These are phyloP conservation scores for Rhizoclosmatium globosum DNA, from an alignment of 192 early-diverging fungal genomes.

Conservation along the genomic window DNA sequence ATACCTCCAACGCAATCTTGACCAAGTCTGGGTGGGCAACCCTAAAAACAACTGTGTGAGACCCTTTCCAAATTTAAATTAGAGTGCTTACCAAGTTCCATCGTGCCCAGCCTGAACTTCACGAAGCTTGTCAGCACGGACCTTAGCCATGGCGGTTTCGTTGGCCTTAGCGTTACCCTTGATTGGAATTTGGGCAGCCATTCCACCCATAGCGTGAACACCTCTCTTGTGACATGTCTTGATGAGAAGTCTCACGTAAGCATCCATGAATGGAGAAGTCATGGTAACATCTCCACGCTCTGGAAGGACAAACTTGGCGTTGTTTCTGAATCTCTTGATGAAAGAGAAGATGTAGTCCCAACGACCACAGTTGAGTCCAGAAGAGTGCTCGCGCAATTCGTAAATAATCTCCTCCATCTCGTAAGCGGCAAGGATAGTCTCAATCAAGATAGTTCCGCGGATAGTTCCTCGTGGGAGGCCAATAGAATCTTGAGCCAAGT, in stretches of 20 bases:
- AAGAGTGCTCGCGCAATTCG: slow-evolving; percentile 97
- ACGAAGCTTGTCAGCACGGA: slow-evolving; percentile 93
- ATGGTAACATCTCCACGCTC: slow-evolving; percentile 92
- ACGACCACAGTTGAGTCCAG: slow-evolving; percentile 98
- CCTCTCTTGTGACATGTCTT: slow-evolving; percentile 98
- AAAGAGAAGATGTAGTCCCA: slow-evolving; percentile 99
- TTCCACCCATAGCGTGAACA: slow-evolving; percentile 99
- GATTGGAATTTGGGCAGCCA: slow-evolving; percentile 99
- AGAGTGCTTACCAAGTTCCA: slow-evolving; percentile 63
- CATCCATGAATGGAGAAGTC: slow-evolving; percentile 98
- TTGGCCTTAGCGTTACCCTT: slow-evolving; percentile 92
- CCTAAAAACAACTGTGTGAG: slow-evolving; percentile 57
- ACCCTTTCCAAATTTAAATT: background rate
- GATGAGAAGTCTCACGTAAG: slow-evolving; percentile 96
- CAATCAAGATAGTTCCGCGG: slow-evolving; percentile 95
- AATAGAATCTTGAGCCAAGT: slow-evolving; percentile 90
- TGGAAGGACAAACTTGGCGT: slow-evolving; percentile 87
- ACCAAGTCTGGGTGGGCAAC: slow-evolving; percentile 98
- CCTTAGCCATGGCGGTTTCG: slow-evolving; percentile 90
- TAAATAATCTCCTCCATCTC: slow-evolving; percentile 99
- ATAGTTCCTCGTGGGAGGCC: slow-evolving; percentile 93
- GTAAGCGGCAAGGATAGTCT: slow-evolving; percentile 95
- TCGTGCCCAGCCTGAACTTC: slow-evolving; percentile 96
- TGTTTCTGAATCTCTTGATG: slow-evolving; percentile 96
- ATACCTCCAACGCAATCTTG: slow-evolving; percentile 86